phyloP scores from a whole-genome alignment of 805 yeast genomes.

The Peterozyma toletana region DNA sequence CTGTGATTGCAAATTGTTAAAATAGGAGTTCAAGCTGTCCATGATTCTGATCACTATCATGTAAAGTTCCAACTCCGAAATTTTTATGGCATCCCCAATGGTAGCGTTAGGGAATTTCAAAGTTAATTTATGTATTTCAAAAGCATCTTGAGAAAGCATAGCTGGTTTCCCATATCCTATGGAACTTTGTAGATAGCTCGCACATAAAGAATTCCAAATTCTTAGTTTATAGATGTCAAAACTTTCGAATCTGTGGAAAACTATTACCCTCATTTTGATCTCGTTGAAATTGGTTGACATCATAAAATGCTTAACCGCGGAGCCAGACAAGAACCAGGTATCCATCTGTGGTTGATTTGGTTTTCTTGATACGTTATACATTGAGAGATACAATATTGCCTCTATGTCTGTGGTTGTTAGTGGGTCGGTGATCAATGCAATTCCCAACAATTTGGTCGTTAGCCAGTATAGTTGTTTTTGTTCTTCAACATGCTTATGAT shows the following conservation, averaged over 20 bases:
- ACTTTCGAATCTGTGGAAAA: constrained; percentile 7
- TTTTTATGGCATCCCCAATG: constrained; percentile 47
- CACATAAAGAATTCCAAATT: constrained; percentile 42
- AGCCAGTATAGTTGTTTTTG: constrained; percentile 33
- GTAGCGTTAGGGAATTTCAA: constrained; percentile 41
- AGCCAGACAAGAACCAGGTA: constrained; percentile 31
- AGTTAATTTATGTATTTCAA: constrained; percentile 33
- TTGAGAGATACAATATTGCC: constrained; percentile 37
- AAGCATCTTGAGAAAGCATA: constrained; percentile 27
- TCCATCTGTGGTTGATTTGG: constrained; percentile 36
- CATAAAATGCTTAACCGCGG: constrained; percentile 33
- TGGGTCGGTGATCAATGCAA: constrained; percentile 33
- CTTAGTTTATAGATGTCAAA: constrained; percentile 45
- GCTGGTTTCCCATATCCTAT: constrained; percentile 41
- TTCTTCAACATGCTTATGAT: constrained; percentile 29
- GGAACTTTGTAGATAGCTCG: constrained; percentile 42
- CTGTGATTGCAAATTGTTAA: constrained; percentile 1
- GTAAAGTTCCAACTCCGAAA: constrained; percentile 40
- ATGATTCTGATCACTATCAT: constrained; percentile 14
- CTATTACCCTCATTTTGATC: constrained; percentile 22
- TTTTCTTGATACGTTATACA: constrained; percentile 36
- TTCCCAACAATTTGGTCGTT: constrained; percentile 31
- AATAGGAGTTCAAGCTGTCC: constrained; percentile 5
- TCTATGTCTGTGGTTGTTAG: constrained; percentile 40
- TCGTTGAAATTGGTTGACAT: constrained; percentile 28